phyloP scores from a whole-genome alignment of 192 early-diverging fungal species.

The Gamsiella multidivaricata region DNA sequence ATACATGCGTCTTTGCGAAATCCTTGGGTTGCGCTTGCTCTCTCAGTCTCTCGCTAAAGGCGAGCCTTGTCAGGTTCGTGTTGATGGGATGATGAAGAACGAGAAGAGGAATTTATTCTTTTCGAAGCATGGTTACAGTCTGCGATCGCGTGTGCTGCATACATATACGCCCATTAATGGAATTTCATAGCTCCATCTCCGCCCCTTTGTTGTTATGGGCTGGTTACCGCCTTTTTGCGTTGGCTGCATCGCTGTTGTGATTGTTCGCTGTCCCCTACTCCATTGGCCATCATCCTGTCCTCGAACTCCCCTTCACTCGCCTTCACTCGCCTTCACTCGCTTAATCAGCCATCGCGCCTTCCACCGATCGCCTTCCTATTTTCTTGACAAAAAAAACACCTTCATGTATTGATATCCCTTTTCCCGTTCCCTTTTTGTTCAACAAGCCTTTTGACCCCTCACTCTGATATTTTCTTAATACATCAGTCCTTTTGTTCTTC shows the following conservation, averaged over 20 bases:
- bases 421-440: no score
- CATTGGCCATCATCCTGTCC: background rate
- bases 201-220: no score
- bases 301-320: background rate
- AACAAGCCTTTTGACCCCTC: background rate
- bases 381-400: no score
- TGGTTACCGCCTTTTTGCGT: background rate
- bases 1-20: conserved; percentile 6
- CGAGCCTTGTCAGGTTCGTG: background rate
- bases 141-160: conserved; percentile 2
- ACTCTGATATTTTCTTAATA: no score
- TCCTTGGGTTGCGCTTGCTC: background rate
- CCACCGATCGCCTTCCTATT: background rate
- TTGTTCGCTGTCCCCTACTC: background rate
- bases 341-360: background rate
- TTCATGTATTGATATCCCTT: no score
- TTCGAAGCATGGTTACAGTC: no score
- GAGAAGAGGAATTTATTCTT: no score
- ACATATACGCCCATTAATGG: background rate
- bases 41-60: background rate
- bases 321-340: background rate
- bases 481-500: no score
- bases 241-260: background rate
- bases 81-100: background rate
- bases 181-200: no score